Base-by-base conservation (phyloP, 306 rosid genomes). In the Quercus mongolica region DNA sequence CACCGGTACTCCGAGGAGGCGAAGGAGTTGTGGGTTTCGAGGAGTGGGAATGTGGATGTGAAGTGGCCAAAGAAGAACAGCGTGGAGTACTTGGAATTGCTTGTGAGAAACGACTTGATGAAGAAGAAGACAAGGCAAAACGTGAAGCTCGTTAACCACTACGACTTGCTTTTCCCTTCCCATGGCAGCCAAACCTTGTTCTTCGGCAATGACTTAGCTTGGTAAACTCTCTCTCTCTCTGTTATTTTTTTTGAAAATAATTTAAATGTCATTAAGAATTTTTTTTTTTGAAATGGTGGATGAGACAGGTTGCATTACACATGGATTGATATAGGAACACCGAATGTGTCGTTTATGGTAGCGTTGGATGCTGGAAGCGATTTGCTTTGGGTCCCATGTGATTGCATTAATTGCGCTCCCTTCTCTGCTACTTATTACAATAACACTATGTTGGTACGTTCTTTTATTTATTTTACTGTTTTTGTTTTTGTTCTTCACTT, bases 311-410 rank as follows among this genome's bases (percentile, higher is more conserved):
- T 95, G n/a, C 92, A 95, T 88, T 95, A 95, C 73, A 86, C 93
- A 63, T 95, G 99, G 99, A 91, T 95, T 83, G 92, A 95, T 83
- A 78, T 95, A 64, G 99, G 99, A 23, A 90, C 97, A 13, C 99
- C 99, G 19, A 92, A 92, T 67, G 89, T 83, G 68, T 90, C 99
- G 26, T 95, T 92, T 88, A 96, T 95, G 23, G 99, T 95, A 56
- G 99, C 98, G 2, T 79, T 95, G 90, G 99, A 95, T 83, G 87
- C 94, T 12, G 98, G 99, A 70, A 95, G 99, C 72, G 96, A 95
- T 86, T 90, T 91, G 1, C 91, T 95, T 71, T 95, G 99, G 99
- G 90, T 95, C 81, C 98, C 99, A 20, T 95, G 99, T 81, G 91
- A 92, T 76, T 95, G 99, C 78, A 51, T 88, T 73, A 92, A 90